phyloP scores from a whole-genome alignment of 352 stramenopile genomes.

The Globisporangium echinulatum region DNA sequence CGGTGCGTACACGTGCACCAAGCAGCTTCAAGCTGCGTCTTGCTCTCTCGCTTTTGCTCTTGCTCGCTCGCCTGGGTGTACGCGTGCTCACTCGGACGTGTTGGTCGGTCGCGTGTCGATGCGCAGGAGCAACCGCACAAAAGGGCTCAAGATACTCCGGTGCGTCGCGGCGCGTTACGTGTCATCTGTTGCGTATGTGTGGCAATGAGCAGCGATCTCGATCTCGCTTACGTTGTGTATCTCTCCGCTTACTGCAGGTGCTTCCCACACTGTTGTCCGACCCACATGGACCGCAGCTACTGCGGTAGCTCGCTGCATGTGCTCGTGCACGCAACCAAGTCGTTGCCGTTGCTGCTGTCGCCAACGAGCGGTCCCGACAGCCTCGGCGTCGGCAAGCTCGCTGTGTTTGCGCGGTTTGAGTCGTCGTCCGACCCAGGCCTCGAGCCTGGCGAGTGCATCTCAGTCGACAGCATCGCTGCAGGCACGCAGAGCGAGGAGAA shows the following conservation, averaged over 20 bases:
- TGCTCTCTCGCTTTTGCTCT: background rate
- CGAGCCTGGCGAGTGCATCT: slow-evolving; percentile 34
- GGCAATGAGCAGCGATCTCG: too few species aligned
- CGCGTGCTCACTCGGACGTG: background rate
- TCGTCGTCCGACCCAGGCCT: slow-evolving; percentile 22
- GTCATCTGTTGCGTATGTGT: too few species aligned
- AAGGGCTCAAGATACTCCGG: slow-evolving; percentile 65
- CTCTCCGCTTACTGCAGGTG: slow-evolving; percentile 8
- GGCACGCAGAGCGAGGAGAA: slow-evolving; percentile 48
- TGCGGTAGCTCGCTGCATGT: slow-evolving; percentile 25
- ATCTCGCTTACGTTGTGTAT: too few species aligned
- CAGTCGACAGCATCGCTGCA: slow-evolving; percentile 27
- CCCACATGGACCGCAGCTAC: slow-evolving; percentile 31
- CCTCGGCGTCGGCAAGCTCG: slow-evolving; percentile 15
- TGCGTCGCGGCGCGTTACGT: slow-evolving; percentile 5
- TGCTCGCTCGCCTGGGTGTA: background rate
- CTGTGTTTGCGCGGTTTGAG: slow-evolving; percentile 30
- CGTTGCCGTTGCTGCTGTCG: background rate
- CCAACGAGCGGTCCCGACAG: background rate
- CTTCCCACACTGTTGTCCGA: slow-evolving; percentile 34
- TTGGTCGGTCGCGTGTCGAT: background rate
- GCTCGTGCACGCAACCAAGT: slow-evolving; percentile 9
- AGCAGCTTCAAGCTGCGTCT: background rate
- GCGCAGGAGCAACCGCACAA: slow-evolving; percentile 60
- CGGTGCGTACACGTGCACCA: slow-evolving; percentile 17